phyloP scores from a whole-genome alignment of 768 basidiomycete species.

The Mycena chlorophos region DNA sequence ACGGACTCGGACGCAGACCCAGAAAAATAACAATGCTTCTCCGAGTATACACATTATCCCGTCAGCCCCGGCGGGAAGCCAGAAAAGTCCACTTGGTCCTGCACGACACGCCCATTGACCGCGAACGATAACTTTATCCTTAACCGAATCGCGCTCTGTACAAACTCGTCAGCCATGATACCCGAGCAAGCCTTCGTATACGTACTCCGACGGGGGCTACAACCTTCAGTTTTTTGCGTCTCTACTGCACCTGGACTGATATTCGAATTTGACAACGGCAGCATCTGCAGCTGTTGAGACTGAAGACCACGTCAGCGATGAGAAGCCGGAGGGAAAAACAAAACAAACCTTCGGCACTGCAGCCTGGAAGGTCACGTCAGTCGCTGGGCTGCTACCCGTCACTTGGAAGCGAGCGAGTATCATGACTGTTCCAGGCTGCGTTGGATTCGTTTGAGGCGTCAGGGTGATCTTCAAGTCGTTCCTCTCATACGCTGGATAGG shows the following conservation, averaged over 20 bases:
- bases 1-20: neutral
- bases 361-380: constrained; percentile 88
- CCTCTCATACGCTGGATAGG: constrained; percentile 90
- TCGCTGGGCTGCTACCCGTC: constrained; percentile 50
- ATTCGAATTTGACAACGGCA: constrained; percentile 89
- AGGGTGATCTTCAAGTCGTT: constrained; percentile 87
- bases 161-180: constrained; percentile 8
- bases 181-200: constrained; percentile 20
- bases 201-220: constrained; percentile 84
- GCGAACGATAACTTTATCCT: constrained; percentile 81
- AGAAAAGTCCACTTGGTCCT: constrained; percentile 94
- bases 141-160: constrained; percentile 78
- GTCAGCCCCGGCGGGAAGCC: constrained; percentile 83
- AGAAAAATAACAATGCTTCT: neutral
- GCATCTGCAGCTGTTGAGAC: constrained; percentile 97
- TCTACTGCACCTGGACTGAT: constrained; percentile 78
- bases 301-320: constrained; percentile 32
- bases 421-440: constrained; percentile 87
- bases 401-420: constrained; percentile 87
- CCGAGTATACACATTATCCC: constrained; percentile 25
- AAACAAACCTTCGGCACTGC: constrained; percentile 85
- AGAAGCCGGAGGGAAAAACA: neutral
- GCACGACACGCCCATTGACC: constrained; percentile 65
- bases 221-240: constrained; percentile 94
- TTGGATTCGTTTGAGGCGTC: constrained; percentile 79